Evolutionary conservation across 2,329 filamentous ascomycete species (phyloP).

Genomic region (Colletotrichum destructivum): DNA sequence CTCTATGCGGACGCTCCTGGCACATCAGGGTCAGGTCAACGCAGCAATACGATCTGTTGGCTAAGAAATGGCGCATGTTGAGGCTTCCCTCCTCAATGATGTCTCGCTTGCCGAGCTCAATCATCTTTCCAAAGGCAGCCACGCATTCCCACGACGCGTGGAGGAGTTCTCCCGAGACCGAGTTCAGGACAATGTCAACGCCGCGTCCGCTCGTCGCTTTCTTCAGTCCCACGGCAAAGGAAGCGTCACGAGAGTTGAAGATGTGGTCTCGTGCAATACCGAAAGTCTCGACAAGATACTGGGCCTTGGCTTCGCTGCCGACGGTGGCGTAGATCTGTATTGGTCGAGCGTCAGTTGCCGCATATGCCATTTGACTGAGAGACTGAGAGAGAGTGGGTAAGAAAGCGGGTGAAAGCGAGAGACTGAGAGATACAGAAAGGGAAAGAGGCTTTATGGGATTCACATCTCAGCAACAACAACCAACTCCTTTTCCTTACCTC

Average conservation of each 20-base stretch:
- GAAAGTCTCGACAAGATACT: conserved; percentile 45
- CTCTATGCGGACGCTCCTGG: not conserved
- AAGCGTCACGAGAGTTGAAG: conserved; percentile 46
- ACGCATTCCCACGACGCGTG: conserved; percentile 54
- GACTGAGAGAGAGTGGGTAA: too few relatives aligned
- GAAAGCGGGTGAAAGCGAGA: too few relatives aligned
- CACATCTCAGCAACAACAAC: too few relatives aligned
- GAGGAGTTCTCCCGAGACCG: conserved; percentile 49
- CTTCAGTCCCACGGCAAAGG: conserved; percentile 47
- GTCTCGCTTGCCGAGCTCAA: conserved; percentile 56
- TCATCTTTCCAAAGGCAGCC: conserved; percentile 51
- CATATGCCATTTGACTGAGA: too few relatives aligned
- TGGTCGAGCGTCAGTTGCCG: too few relatives aligned
- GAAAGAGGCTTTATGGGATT: too few relatives aligned
- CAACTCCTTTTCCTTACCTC: not conserved
- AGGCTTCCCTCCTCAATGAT: conserved; percentile 56
- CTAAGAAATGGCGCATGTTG: conserved; percentile 61
- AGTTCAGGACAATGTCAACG: conserved; percentile 53
- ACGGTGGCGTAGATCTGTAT: conserved; percentile 45
- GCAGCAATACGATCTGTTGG: conserved; percentile 49
- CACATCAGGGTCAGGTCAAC: conserved; percentile 3
- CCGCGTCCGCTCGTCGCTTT: conserved; percentile 46
- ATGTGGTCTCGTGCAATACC: conserved; percentile 44
- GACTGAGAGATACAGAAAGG: too few relatives aligned
- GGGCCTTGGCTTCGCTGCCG: conserved; percentile 48